Evolutionary conservation across 2,329 filamentous ascomycete species (phyloP).

Genomic region (Alternaria sp.): DNA sequence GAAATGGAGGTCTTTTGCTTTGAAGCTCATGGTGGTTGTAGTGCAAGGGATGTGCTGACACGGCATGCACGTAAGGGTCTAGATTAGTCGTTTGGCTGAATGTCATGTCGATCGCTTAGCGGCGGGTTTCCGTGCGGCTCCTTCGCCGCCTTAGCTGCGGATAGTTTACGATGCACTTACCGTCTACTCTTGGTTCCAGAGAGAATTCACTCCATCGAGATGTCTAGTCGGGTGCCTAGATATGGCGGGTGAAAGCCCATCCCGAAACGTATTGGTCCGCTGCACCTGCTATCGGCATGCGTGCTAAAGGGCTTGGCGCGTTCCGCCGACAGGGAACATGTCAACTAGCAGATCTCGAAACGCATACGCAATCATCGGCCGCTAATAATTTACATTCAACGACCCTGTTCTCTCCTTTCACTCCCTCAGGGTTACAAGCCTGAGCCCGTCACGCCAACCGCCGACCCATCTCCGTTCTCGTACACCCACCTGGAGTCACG

Average conservation of each 20-base stretch:
- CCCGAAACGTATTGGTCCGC: conserved; percentile 10
- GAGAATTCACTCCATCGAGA: background rate
- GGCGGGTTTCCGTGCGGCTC: conserved; percentile 18
- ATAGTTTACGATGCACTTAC: background rate
- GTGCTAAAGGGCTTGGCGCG: conserved; percentile 17
- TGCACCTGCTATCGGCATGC: conserved; percentile 15
- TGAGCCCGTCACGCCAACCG: conserved; percentile 3
- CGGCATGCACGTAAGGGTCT: conserved; percentile 5
- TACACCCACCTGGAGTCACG: conserved; percentile 16
- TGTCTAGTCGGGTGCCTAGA: background rate
- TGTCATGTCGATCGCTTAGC: conserved; percentile 18
- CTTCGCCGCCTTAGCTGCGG: conserved; percentile 1
- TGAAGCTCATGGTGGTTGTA: conserved; percentile 60
- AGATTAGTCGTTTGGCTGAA: conserved; percentile 7
- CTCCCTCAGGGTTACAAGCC: background rate
- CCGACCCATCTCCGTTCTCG: conserved; percentile 6
- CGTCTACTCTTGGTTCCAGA: background rate
- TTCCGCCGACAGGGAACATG: conserved; percentile 19
- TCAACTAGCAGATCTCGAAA: conserved; percentile 21
- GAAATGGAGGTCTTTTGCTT: conserved; percentile 74
- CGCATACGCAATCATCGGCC: conserved; percentile 30
- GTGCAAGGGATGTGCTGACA: conserved; percentile 3
- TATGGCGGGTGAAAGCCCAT: background rate
- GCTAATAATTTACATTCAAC: conserved; percentile 15
- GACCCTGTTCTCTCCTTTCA: conserved; percentile 13